Conservation (phyloP, 441 rosid genomes). For the Euphorbia schlechtendalii region DNA sequence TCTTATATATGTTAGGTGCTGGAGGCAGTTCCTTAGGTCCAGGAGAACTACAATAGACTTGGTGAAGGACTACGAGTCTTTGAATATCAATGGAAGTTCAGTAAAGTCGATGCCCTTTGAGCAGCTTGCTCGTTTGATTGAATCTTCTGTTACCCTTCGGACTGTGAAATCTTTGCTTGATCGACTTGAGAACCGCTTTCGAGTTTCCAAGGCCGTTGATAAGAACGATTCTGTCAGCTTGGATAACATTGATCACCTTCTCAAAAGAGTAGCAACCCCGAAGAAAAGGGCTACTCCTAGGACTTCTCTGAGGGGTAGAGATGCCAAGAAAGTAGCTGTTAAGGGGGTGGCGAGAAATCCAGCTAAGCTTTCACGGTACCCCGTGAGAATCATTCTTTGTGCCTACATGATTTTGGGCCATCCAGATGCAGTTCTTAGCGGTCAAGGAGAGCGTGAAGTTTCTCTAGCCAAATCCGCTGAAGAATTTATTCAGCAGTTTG, state of each 20-base stretch:
- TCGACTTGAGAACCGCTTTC: conserved; percentile 66
- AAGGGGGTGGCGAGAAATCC: conserved; percentile 22
- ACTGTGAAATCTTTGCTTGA: conserved; percentile 64
- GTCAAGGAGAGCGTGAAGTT: conserved; percentile 76
- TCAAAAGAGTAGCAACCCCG: conserved; percentile 71
- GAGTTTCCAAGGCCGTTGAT: conserved; percentile 22
- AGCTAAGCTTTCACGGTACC: conserved; percentile 56
- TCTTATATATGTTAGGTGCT: conserved; percentile 43
- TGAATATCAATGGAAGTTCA: conserved; percentile 49
- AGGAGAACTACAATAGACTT: conserved; percentile 69
- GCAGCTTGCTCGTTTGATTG: conserved; percentile 68
- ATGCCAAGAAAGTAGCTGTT: conserved; percentile 13
- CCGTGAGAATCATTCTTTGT: conserved; percentile 78
- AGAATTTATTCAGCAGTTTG: conserved; percentile 60
- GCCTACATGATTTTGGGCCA: conserved; percentile 92
- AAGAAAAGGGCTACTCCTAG: conserved; percentile 45
- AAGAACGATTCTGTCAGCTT: conserved; percentile 27
- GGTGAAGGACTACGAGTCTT: conserved; percentile 52
- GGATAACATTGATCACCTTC: conserved; percentile 84
- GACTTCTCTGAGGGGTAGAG: conserved; percentile 34
- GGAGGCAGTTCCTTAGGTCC: conserved; percentile 64
- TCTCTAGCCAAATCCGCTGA: conserved; percentile 62
- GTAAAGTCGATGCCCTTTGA: conserved; percentile 72
- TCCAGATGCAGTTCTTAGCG: conserved; percentile 92
- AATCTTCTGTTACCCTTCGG: conserved; percentile 52